Base-by-base conservation (phyloP, 2,329 filamentous ascomycete genomes). In the Cladophialophora carrionii region DNA sequence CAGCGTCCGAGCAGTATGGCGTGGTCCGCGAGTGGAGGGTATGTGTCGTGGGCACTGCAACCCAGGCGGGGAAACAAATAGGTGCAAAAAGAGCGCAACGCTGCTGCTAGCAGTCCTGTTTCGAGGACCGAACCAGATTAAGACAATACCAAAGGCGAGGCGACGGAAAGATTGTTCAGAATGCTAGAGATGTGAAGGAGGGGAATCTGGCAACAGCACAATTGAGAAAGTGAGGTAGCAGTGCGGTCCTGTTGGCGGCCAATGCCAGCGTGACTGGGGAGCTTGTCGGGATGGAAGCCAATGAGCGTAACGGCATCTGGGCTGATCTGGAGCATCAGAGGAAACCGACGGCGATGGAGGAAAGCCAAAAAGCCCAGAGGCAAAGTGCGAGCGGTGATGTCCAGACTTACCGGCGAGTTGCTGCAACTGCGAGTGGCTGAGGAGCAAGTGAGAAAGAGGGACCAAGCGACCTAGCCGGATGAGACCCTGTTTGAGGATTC, bases 341-440 rank as follows among this genome's bases (percentile, higher is more conserved):
- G 31, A 17, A 57, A 32, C 20, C 43, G 54, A 31, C 31, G 20
- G 34, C 34, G 12, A 31, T 2, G 29, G 4, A 4, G 20, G 52
- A 54, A 20, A 32, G 17, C 1, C 17, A 14, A 32, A 54, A 31
- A 0, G 14, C 48, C 22, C 17, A n/a, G 52, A 54, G 29, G 52
- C 52, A 60, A 53, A 41, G 48, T 46, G 49, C 7, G 32, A 61
- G 58, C 58, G 58, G 58, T 61, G 48, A 61, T 61, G 58, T 61
- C 58, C 58, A 61, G 57, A 51, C 41, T 46, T 43, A 32, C 22
- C 55, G 29, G 43, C 37, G 55, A 26, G 37, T 43, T 31, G 41
- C 43, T 48, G 56, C 26, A 29, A 20, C 20, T 46, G 41, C 37
- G 26, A 51, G 57, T 59, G 43, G 57, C 43, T 26, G 57, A 59